Conservation (phyloP, 345 rosid species). For the Acer campestre region DNA sequence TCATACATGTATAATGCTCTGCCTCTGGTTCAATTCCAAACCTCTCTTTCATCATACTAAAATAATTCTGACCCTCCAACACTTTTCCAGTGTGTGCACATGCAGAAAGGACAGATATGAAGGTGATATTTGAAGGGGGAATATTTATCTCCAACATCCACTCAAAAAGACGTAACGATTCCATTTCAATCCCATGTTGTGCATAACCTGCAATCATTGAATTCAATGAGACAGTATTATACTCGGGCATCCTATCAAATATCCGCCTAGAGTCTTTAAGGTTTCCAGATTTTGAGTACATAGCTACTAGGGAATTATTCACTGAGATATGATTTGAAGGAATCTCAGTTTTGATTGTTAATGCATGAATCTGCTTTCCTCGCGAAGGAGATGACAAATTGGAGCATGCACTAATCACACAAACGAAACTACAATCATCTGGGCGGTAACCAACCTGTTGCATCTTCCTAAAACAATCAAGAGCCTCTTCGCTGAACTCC, state of each 20-base stretch:
- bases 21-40: slow-evolving; percentile 78
- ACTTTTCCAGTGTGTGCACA: slow-evolving; percentile 86
- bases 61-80: slow-evolving; percentile 59
- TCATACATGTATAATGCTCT: slow-evolving; percentile 91
- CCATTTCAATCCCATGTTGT: slow-evolving; percentile 66
- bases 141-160: slow-evolving; percentile 58
- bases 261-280: slow-evolving; percentile 61
- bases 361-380: slow-evolving; percentile 82
- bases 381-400: slow-evolving; percentile 73
- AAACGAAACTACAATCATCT: slow-evolving; percentile 89
- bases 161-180: slow-evolving; percentile 59
- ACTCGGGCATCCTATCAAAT: slow-evolving; percentile 73
- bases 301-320: slow-evolving; percentile 65
- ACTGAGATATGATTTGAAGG: slow-evolving; percentile 68
- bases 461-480: slow-evolving; percentile 62
- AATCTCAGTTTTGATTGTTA: slow-evolving; percentile 66
- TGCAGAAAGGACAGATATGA: slow-evolving; percentile 80
- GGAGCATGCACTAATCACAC: slow-evolving; percentile 76
- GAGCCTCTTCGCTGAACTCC: slow-evolving; percentile 70
- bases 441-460: slow-evolving; percentile 62
- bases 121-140: slow-evolving; percentile 72
- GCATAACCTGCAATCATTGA: slow-evolving; percentile 86
- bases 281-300: slow-evolving; percentile 81
- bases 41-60: slow-evolving; percentile 64
- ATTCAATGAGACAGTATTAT: slow-evolving; percentile 65